phyloP scores from a whole-genome alignment of 176 grass and related monocot genomes.

The Cenchrus americanus region DNA sequence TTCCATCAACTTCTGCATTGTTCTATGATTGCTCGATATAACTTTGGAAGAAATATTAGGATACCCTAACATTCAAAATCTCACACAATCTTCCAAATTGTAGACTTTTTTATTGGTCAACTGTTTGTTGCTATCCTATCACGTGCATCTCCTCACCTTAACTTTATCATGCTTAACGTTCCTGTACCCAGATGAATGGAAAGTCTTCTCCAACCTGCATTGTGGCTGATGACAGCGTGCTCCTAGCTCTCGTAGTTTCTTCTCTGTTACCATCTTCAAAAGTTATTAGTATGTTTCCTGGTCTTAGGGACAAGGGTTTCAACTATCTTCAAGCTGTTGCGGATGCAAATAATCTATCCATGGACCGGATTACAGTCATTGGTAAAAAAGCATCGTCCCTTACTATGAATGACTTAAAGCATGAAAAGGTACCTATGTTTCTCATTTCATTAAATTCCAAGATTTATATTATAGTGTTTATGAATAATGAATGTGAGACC shows the following conservation, averaged over 20 bases:
- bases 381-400: conserved; percentile 60
- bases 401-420: conserved; percentile 47
- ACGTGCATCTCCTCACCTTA: conserved; percentile 22
- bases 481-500: neutral
- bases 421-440: conserved; percentile 66
- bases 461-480: conserved; percentile 22
- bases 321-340: conserved; percentile 68
- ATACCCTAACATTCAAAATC: conserved; percentile 23
- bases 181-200: conserved; percentile 57
- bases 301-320: conserved; percentile 63
- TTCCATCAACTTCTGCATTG: conserved; percentile 9
- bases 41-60: neutral
- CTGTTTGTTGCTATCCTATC: neutral
- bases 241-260: conserved; percentile 67
- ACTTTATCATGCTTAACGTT: conserved; percentile 38
- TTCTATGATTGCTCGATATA: neutral
- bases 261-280: conserved; percentile 72
- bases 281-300: conserved; percentile 77
- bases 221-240: conserved; percentile 87
- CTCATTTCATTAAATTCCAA: conserved; percentile 2
- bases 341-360: conserved; percentile 72
- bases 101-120: neutral
- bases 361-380: conserved; percentile 64
- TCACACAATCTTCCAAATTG: neutral
- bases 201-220: conserved; percentile 72